Conservation (phyloP, 2,329 filamentous ascomycete genomes). For the Fusarium coffeatum region DNA sequence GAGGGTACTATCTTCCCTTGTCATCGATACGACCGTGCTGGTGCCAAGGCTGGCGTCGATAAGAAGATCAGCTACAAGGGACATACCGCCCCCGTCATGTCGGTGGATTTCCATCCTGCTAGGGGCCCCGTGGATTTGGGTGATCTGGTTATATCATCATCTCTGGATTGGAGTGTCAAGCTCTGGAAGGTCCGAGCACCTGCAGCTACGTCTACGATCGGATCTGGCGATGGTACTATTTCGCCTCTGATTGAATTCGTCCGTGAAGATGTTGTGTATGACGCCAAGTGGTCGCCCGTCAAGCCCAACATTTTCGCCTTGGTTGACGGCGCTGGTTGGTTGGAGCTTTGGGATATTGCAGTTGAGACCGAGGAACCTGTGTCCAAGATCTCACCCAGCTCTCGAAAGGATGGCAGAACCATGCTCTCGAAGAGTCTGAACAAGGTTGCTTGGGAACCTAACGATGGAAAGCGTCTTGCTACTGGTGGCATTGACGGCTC, state of each 20-base stretch:
- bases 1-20: constrained; percentile 97
- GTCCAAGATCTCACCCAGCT: constrained; percentile 79
- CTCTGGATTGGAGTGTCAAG: constrained; percentile 96
- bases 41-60: constrained; percentile 96
- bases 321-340: constrained; percentile 89
- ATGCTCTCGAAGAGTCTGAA: constrained; percentile 89
- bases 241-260: constrained; percentile 87
- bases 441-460: constrained; percentile 92
- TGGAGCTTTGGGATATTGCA: constrained; percentile 96
- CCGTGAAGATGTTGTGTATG: constrained; percentile 96
- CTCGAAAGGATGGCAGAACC: constrained; percentile 71
- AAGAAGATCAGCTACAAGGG: constrained; percentile 87
- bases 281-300: constrained; percentile 93
- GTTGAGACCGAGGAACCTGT: constrained; percentile 93
- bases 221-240: constrained; percentile 65
- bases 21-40: constrained; percentile 95
- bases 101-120: constrained; percentile 92
- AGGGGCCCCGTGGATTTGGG: constrained; percentile 93
- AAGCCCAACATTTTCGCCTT: constrained; percentile 95
- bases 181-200: constrained; percentile 93
- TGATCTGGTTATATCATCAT: constrained; percentile 91
- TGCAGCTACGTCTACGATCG: constrained; percentile 74
- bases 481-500: constrained; percentile 93
- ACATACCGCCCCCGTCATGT: constrained; percentile 95
- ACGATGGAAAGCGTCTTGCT: constrained; percentile 86